Evolutionary conservation across 2,329 filamentous ascomycete species (phyloP).

Genomic region (Aspergillus bombycis): DNA sequence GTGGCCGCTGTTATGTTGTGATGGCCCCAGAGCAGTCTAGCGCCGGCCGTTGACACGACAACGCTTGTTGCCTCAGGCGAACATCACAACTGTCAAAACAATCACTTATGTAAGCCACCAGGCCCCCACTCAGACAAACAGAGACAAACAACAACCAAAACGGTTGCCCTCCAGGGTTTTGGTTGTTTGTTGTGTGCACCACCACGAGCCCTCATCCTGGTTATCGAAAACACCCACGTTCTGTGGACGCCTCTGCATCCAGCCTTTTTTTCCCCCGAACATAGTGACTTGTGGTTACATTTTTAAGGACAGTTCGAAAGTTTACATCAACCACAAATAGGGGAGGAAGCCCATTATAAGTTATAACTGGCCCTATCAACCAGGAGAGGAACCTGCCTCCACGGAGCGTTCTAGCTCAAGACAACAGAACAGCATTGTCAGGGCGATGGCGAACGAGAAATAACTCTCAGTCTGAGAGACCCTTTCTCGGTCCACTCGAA

Average conservation of each 20-base stretch:
- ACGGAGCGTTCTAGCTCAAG: neutral
- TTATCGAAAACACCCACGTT: neutral
- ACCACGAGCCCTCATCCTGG: neutral
- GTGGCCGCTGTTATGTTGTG: slow-evolving; percentile 45
- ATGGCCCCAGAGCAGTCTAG: slow-evolving; percentile 36
- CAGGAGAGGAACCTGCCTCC: neutral
- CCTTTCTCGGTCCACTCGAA: neutral
- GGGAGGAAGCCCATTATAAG: neutral
- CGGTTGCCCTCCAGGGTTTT: neutral
- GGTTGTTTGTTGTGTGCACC: neutral
- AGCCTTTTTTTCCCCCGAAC: neutral
- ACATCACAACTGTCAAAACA: slow-evolving; percentile 15
- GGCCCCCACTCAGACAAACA: slow-evolving; percentile 14
- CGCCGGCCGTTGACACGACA: slow-evolving; percentile 42
- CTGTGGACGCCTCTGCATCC: neutral
- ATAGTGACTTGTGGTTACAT: neutral
- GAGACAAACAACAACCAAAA: slow-evolving; percentile 9
- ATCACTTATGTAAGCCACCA: slow-evolving; percentile 14
- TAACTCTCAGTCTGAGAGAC: neutral
- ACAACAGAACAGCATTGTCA: neutral
- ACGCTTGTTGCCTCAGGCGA: slow-evolving; percentile 34
- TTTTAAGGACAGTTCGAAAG: neutral
- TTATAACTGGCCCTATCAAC: neutral
- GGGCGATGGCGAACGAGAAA: neutral
- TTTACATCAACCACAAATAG: neutral